phyloP scores from a whole-genome alignment of 1,284 basidiomycete species.

The Heterobasidion occidentale region DNA sequence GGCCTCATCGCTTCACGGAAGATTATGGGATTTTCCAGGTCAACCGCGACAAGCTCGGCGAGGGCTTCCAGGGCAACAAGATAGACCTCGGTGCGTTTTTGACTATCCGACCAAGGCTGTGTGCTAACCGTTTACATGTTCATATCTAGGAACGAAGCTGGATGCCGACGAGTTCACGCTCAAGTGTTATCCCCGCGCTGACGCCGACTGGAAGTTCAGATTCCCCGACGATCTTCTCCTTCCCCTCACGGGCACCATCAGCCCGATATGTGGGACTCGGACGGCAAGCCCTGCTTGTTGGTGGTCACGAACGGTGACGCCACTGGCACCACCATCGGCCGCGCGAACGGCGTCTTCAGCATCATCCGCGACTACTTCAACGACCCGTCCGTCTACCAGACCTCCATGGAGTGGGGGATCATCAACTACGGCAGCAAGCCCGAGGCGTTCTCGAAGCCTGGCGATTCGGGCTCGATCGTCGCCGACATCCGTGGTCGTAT shows the following conservation, averaged over 20 bases:
- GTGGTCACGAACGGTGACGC: conserved; percentile 27
- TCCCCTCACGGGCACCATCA: conserved; percentile 21
- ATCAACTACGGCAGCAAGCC: conserved; percentile 17
- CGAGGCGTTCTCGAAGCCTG: conserved; percentile 23
- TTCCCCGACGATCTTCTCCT: conserved; percentile 24
- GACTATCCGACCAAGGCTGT: conserved; percentile 5
- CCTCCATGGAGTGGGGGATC: conserved; percentile 24
- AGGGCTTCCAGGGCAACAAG: conserved; percentile 21
- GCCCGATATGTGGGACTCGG: conserved; percentile 19
- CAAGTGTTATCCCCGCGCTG: conserved; percentile 13
- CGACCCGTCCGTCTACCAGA: conserved; percentile 11
- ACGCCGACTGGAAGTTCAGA: conserved; percentile 19
- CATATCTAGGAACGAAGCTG: conserved; percentile 18
- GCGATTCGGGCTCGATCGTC: conserved; percentile 29
- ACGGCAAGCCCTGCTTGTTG: conserved; percentile 17
- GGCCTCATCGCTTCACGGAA: conserved; percentile 19
- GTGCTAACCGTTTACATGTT: not conserved
- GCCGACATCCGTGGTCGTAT: conserved; percentile 17
- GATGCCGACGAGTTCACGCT: conserved; percentile 12
- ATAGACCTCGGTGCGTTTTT: conserved; percentile 21
- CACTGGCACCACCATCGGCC: conserved; percentile 25
- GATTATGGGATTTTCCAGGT: conserved; percentile 25
- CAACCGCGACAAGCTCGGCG: conserved; percentile 20
- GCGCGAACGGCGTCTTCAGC: conserved; percentile 21
- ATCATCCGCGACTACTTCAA: conserved; percentile 20